Base-by-base conservation (phyloP, 148 eudicot species). In the Cornus florida region DNA sequence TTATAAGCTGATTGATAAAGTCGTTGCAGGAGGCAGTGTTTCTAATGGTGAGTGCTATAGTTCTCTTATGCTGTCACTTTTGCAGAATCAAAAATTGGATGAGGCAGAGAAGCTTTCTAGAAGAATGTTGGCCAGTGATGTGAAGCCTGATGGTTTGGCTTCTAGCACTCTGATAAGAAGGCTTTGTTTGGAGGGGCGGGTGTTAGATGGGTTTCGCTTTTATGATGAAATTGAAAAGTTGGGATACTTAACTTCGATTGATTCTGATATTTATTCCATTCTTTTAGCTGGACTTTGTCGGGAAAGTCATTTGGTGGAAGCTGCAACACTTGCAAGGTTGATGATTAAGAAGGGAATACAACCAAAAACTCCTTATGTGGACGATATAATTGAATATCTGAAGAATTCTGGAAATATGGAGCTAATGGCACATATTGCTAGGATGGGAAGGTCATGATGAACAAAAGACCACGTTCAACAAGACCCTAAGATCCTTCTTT, bases 91-190 rank as follows among this genome's bases (percentile, higher is more conserved):
- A 71, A 85, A 89, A 62, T 19, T 88, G 7, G 83, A 79, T 74
- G 94, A 90, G 78, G 93, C 90, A 6, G 89, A 91, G 76, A 85
- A 90, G 83, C 77, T 92, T 56, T 93, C 92, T 50, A 83, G 72
- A 83, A 86, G 78, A 89, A 92, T 93, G 97, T 59, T 93, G 59
- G 82, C 75, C 62, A 84, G 82, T 83, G 86, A 62, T 14, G 39
- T 92, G 69, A 90, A 80, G 82, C 97, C 97, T 73, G 87, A 87
- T 84, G 87, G 91, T 24, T 82, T 84, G 70, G 88, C 97, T 65
- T 89, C 90, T 71, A 89, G 91, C 72, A 79, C 78, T 38, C 70
- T 93, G 79, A 78, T 95, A 66, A 88, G 67, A 76, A 41, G 70
- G 22, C 48, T 93, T 62, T 86, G 94, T 85, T 77, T 69, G 22